phyloP scores from a whole-genome alignment of 306 rosid species.

The Inga leiocalycina region DNA sequence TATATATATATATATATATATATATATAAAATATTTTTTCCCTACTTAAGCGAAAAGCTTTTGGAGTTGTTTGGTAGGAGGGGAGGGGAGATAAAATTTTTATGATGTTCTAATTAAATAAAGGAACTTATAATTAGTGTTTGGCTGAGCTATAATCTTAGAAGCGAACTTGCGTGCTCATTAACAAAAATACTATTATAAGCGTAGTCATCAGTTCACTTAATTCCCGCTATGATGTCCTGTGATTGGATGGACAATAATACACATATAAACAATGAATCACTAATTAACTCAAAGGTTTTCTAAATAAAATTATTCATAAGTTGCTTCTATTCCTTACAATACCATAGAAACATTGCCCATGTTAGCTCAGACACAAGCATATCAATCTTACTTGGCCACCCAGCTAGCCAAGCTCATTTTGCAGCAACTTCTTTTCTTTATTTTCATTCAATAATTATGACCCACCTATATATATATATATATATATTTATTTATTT shows the following conservation, averaged over 20 bases:
- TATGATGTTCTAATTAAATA: no score
- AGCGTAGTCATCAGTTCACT: background rate
- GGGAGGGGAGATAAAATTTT: no score
- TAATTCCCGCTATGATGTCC: background rate
- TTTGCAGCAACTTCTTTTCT: background rate
- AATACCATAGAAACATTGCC: background rate
- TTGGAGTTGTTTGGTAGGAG: no score
- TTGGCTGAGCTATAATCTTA: no score
- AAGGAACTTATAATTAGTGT: no score
- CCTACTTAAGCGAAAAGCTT: no score
- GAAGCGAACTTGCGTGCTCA: background rate
- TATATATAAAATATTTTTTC: no score
- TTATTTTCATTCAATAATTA: background rate
- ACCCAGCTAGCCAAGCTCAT: background rate
- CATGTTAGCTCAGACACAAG: constrained; percentile 8
- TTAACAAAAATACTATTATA: background rate
- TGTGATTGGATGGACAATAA: background rate
- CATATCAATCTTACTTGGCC: background rate
- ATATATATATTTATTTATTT: background rate
- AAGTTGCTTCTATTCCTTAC: background rate
- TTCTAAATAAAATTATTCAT: background rate
- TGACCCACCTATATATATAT: background rate
- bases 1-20: no score
- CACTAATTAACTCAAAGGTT: background rate
- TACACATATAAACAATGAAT: background rate